Evolutionary conservation across 2,329 filamentous ascomycete genomes (phyloP).

Genomic region (Penicillium vulpinum): DNA sequence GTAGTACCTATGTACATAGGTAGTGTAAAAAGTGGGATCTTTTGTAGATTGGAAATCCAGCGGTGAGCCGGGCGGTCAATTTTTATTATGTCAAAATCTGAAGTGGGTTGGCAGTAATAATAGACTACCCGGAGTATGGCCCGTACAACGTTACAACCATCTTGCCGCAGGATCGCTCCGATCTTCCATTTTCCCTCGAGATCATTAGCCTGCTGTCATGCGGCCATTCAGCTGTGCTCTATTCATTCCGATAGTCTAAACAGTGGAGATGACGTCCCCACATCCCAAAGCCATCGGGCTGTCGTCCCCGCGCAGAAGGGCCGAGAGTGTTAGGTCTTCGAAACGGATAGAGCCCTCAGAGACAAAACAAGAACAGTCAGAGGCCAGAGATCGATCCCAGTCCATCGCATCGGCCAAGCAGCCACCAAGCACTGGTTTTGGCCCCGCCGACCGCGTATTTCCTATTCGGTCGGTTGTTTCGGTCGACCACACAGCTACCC

Average conservation of each 20-base stretch:
- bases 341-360: neutral
- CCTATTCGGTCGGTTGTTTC: conserved; percentile 70
- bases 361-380: neutral
- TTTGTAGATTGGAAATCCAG: no score
- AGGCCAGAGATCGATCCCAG: conserved; percentile 21
- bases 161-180: no score
- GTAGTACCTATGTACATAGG: no score
- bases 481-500: conserved; percentile 46
- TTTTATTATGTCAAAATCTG: neutral
- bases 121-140: no score
- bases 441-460: conserved; percentile 64
- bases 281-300: neutral
- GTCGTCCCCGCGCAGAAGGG: neutral
- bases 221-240: neutral
- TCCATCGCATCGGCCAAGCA: conserved; percentile 12
- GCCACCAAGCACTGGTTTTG: conserved; percentile 12
- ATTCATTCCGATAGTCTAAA: neutral
- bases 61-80: neutral
- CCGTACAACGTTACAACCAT: neutral
- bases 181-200: neutral
- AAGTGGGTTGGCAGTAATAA: neutral
- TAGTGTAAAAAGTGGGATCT: no score
- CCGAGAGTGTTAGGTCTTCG: neutral
- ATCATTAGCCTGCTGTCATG: neutral
- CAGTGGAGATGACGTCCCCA: neutral